A percentile compares a stretch with the other conserved stretches of the same genome.
Conservation (phyloP, 176 grass and related monocot genomes). For the Oropetium thomaeum region DNA sequence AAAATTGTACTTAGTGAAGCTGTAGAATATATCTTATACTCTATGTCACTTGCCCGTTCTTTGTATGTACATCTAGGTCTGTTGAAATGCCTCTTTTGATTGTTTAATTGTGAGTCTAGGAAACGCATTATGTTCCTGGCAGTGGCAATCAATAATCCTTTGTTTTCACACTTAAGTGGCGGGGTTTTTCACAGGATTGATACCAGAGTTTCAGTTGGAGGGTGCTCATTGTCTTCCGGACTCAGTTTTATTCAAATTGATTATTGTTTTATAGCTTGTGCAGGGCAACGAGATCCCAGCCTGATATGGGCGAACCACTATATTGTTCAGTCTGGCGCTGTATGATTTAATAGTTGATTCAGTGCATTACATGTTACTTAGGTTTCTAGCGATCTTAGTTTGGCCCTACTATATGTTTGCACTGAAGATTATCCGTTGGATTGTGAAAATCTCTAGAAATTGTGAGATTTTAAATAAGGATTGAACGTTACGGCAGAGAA, state of each 20-base stretch:
- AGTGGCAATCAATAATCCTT: too few relatives aligned
- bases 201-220: neutral
- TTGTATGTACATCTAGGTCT: slow-evolving; percentile 10
- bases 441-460: too few relatives aligned
- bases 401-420: too few relatives aligned
- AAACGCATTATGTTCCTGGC: neutral
- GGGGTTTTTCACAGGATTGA: neutral
- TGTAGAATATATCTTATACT: neutral
- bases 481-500: too few relatives aligned
- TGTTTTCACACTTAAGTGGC: too few relatives aligned
- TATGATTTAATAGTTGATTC: neutral
- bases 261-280: neutral
- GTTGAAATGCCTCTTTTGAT: neutral
- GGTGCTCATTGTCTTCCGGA: neutral
- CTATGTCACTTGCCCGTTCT: neutral
- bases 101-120: neutral
- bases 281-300: neutral
- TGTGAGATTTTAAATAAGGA: too few relatives aligned
- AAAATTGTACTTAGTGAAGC: neutral
- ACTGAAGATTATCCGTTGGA: too few relatives aligned
- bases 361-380: neutral
- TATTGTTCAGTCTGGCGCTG: neutral
- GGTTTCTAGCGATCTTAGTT: neutral
- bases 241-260: neutral
- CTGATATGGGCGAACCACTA: neutral